A percentile compares a stretch with the other conserved stretches of the same genome.
These are phyloP conservation scores for Corymbia maculata DNA, from an alignment of 345 rosid species.

Conservation along the genomic window DNA sequence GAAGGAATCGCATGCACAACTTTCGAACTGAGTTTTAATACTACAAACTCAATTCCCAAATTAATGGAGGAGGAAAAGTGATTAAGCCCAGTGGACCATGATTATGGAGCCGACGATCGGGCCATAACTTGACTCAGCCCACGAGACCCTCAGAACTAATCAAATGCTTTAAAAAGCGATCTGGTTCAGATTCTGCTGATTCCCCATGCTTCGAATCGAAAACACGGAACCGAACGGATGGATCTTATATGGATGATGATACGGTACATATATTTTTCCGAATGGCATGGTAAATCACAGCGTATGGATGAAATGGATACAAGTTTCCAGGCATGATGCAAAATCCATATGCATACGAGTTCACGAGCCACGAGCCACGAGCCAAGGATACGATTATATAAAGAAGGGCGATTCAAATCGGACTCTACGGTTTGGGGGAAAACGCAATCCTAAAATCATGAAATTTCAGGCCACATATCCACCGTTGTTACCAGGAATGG, in stretches of 20 bases:
- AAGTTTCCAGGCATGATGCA: neutral
- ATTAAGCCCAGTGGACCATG: neutral
- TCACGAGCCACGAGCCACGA: neutral
- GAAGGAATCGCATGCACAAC: neutral
- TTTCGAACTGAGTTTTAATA: neutral
- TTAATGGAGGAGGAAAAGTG: neutral
- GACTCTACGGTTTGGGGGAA: neutral
- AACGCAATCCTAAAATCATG: neutral
- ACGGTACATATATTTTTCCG: rapidly evolving
- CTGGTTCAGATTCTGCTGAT: neutral
- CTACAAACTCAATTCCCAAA: neutral
- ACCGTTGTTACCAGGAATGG: neutral
- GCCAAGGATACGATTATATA: neutral
- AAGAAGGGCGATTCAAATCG: neutral
- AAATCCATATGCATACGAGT: neutral
- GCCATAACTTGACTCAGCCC: neutral
- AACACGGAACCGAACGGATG: neutral
- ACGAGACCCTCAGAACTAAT: neutral
- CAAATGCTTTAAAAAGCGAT: neutral
- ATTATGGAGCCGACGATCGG: neutral
- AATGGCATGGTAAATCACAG: neutral
- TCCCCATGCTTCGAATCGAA: neutral
- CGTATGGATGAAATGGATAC: neutral
- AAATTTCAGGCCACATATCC: neutral
- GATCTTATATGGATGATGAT: neutral